Evolutionary conservation across 129 eudicot species (phyloP), one percentile per base, ranked within the genome.

Genomic region (Glebionis coronaria): DNA sequence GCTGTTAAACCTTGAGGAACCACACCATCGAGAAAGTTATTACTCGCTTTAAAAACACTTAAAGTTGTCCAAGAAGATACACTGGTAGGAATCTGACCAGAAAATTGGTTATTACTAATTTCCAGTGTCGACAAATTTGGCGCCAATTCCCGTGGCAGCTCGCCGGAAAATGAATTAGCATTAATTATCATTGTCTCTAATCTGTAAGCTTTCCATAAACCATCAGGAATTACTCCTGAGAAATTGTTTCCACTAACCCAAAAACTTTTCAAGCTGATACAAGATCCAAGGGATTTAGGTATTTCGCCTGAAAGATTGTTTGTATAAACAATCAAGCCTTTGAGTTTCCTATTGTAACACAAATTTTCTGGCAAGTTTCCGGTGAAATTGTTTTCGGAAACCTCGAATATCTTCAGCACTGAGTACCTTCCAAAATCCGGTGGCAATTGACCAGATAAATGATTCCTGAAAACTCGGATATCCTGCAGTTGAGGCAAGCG

Each of bases 381-480:
- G 0, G 58, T 42, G 50, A 91, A 76, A 3, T 57, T 57, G 67
- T 91, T 91, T 8, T 65, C 6, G 9, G 81, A 23, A 1, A 91
- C 87, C 53, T 91, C 78, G 40, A 91, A 84, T 1, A n/a, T 56
- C 61, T 25, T 9, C 35, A 91, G 88, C 35, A 2, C 78, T 0
- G 97, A 91, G 73, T 77, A 78, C 71, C 71, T 63, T 31, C 97
- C 97, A 29, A 91, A 77, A 44, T 91, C 95, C 19, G 79, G 90
- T 5, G 97, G 90, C 73, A 91, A 19, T 49, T 40, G 71, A 13
- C 97, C 97, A 0, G 88, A 73, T 25, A 87, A 66, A 23, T 82
- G 75, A 57, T 91, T 91, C 12, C 14, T 58, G 16, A 9, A 87
- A 47, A 91, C 20, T 60, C 71, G 58, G 44, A 91, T 1, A 38